These are phyloP conservation scores for Podospora anserina DNA, from an alignment of 495 filamentous ascomycete species.

Conservation along the genomic window DNA sequence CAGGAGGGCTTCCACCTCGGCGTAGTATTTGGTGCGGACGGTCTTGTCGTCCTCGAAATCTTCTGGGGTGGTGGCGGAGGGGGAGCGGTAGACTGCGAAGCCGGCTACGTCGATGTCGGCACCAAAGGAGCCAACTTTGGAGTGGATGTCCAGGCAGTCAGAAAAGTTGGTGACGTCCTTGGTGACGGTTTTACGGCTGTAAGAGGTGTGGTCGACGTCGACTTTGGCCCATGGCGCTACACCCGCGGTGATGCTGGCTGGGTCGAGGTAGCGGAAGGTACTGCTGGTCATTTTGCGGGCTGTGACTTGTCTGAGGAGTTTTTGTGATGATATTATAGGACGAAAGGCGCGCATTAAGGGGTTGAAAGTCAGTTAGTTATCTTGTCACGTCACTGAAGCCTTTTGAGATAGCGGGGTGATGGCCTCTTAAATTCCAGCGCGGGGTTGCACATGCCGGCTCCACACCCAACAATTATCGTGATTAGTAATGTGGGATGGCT, in stretches of 20 bases:
- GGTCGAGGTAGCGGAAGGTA: slow-evolving; percentile 32
- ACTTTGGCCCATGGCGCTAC: slow-evolving; percentile 43
- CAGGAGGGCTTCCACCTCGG: slow-evolving; percentile 70
- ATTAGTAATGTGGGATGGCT: not conserved
- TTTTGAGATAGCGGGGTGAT: not conserved
- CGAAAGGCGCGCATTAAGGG: not conserved
- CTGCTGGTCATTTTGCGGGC: slow-evolving; percentile 27
- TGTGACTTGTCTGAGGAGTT: not conserved
- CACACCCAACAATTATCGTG: not conserved
- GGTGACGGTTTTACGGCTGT: slow-evolving; percentile 22
- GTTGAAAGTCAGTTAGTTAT: not conserved
- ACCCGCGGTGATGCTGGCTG: slow-evolving; percentile 19
- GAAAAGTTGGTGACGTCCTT: slow-evolving; percentile 37
- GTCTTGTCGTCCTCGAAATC: slow-evolving; percentile 60
- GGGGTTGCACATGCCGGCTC: not conserved
- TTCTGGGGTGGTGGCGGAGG: slow-evolving; percentile 37
- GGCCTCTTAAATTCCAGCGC: not conserved
- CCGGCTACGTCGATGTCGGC: slow-evolving; percentile 44
- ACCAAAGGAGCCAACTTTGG: slow-evolving; percentile 26
- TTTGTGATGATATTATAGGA: not conserved
- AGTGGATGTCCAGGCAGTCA: slow-evolving; percentile 8
- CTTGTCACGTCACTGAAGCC: not conserved
- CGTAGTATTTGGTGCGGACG: slow-evolving; percentile 69
- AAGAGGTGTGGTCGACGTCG: slow-evolving; percentile 35
- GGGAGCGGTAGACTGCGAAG: slow-evolving; percentile 39